Percentiles rank a stretch among this genome's conserved stretches.
Evolutionary conservation across 371 early-diverging fungal species (phyloP).

Genomic region (Synchytrium microbalum): DNA sequence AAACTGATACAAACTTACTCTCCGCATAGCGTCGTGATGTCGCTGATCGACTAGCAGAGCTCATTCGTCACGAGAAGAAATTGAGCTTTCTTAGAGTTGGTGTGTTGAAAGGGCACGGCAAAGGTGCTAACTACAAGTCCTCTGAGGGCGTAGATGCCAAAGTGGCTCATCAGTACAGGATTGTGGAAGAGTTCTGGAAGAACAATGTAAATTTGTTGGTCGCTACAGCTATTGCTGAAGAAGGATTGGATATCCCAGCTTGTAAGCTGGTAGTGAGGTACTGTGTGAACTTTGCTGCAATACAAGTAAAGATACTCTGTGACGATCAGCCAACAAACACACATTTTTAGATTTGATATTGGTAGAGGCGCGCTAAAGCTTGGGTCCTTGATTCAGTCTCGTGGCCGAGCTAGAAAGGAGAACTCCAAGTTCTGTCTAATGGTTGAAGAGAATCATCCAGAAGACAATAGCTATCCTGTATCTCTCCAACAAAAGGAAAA

Average conservation of each 20-base stretch:
- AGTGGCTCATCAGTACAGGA: slow-evolving; percentile 55
- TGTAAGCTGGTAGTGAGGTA: slow-evolving; percentile 88
- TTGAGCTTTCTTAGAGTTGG: not conserved
- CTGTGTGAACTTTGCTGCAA: slow-evolving; percentile 26
- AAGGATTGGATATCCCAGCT: slow-evolving; percentile 93
- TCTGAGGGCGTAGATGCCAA: slow-evolving; percentile 53
- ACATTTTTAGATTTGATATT: slow-evolving; percentile 82
- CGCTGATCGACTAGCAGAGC: too few relatives aligned
- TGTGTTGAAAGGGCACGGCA: slow-evolving; percentile 7
- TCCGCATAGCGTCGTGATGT: slow-evolving; percentile 27
- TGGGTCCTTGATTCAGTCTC: slow-evolving; percentile 88
- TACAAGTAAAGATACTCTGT: slow-evolving; percentile 18
- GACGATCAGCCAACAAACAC: slow-evolving; percentile 24
- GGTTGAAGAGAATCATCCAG: slow-evolving; percentile 49
- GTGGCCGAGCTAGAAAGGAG: slow-evolving; percentile 84
- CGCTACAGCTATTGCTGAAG: slow-evolving; percentile 76
- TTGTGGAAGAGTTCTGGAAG: slow-evolving; percentile 58
- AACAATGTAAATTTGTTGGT: slow-evolving; percentile 44
- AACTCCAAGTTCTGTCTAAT: slow-evolving; percentile 69
- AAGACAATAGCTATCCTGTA: too few relatives aligned
- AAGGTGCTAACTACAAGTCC: slow-evolving; percentile 36
- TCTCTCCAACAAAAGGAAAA: too few relatives aligned
- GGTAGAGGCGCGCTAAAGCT: slow-evolving; percentile 61
- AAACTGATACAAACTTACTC: slow-evolving; percentile 50
- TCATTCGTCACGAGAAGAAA: too few relatives aligned